Percentiles rank a stretch among this genome's conserved stretches.
Conservation (phyloP, 169 alveolate genomes). For the Plasmodium vinckei region DNA sequence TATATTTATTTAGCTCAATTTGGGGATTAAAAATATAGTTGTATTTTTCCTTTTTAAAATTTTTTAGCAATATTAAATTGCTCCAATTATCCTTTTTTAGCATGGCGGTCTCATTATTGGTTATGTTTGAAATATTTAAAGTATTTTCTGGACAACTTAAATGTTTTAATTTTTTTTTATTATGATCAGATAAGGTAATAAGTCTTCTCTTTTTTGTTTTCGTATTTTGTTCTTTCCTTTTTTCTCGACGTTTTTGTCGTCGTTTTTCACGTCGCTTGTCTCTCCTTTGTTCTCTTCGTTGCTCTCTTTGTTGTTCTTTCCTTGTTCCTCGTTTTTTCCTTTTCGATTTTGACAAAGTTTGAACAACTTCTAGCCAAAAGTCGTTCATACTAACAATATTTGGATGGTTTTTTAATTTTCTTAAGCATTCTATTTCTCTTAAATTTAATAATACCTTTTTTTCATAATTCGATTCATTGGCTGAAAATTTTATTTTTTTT, state of each 20-base stretch:
- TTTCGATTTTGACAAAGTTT: constrained; percentile 14
- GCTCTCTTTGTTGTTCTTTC: too few species aligned
- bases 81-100: neutral
- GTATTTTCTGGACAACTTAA: neutral
- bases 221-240: neutral
- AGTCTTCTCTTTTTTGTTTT: constrained; percentile 5
- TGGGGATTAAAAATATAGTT: neutral
- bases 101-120: neutral
- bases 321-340: neutral
- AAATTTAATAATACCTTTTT: constrained; percentile 34
- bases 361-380: constrained; percentile 37
- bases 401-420: constrained; percentile 22
- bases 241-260: too few species aligned
- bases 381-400: constrained; percentile 39
- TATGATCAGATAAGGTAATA: constrained; percentile 12
- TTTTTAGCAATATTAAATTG: neutral
- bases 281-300: too few species aligned
- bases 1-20: constrained; percentile 1
- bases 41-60: neutral
- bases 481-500: constrained; percentile 38
- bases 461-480: constrained; percentile 30
- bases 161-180: neutral
- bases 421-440: constrained; percentile 45
- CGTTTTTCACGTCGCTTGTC: too few species aligned
- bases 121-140: neutral